Base-by-base conservation (phyloP, 2,329 filamentous ascomycete genomes). In the Pseudovirgaria hyperparasitica region DNA sequence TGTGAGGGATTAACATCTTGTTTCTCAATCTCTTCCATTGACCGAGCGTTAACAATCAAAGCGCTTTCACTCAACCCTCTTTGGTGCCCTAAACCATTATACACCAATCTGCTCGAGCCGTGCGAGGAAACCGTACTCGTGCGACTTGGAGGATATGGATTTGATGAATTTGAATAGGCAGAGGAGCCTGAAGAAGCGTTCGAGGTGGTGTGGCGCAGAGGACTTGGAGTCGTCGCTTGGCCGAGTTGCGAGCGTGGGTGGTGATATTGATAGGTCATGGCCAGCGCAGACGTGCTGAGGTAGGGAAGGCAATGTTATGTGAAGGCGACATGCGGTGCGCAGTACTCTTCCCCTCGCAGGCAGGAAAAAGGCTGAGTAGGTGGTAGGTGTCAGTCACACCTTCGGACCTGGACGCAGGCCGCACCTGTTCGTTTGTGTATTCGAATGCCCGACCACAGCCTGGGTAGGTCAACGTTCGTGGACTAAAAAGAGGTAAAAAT, bases 21-120 rank as follows among this genome's bases (percentile, higher is more conserved):
- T 6, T 47, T 39, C 9, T 29, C 39, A 23, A 46, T 62, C 50
- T 47, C 60, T 51, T 62, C 57, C 46, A 64, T 52, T 54, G 62
- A 47, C 32, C 56, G 55, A 39, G 66, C 56, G 33, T 62, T 54
- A 40, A 64, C 49, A 45, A 73, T 66, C 22, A 63, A 62, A 33
- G 66, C 65, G 31, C 69, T 69, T 61, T 90, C 81, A 55, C 81
- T 87, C 52, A 75, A 67, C 34, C 80, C 80, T 49, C 82, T 72
- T 52, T 74, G 79, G 46, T 87, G 82, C 25, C 66, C 64, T 26
- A 50, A 40, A 27, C 51, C 46, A 16, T 46, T 49, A 31, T 56
- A 39, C 16, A 43, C 45, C 30, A 71, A 70, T 23, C 62, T 62
- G 48, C 70, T 72, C 18, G 81, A 82, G n/a, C 67, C 67, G 36